Conservation (phyloP, 2,329 filamentous ascomycete genomes). For the Lachnellula cervina region DNA sequence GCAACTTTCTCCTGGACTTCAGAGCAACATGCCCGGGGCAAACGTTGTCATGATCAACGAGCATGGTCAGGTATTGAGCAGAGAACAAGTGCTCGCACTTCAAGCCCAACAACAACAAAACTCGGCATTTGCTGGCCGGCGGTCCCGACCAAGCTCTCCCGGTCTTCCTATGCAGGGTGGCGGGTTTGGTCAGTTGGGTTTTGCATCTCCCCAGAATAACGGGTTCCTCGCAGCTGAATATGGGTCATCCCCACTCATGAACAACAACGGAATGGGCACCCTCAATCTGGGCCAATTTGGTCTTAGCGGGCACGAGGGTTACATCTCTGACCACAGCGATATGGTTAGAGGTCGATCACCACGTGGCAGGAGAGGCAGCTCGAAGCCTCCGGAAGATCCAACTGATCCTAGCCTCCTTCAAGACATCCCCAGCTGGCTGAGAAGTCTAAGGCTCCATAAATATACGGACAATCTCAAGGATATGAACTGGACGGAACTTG, state of each 20-base stretch:
- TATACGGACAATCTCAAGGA: constrained; percentile 98
- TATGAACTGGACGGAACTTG: constrained; percentile 89
- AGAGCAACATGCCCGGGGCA: constrained; percentile 59
- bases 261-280: constrained; percentile 64
- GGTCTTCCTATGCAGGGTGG: constrained; percentile 75
- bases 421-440: constrained; percentile 93
- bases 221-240: constrained; percentile 91
- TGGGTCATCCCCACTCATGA: constrained; percentile 63
- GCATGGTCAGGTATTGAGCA: constrained; percentile 78
- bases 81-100: constrained; percentile 78
- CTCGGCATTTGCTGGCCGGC: constrained; percentile 57
- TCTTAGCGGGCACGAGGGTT: constrained; percentile 69
- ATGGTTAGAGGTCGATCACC: constrained; percentile 87
- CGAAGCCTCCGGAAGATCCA: constrained; percentile 95
- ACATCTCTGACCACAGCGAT: constrained; percentile 90
- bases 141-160: constrained; percentile 86
- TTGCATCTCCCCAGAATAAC: constrained; percentile 88
- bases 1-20: constrained; percentile 62
- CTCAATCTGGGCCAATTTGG: constrained; percentile 71
- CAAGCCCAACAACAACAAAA: constrained; percentile 60
- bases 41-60: constrained; percentile 95
- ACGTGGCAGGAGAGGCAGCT: constrained; percentile 85
- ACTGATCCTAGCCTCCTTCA: constrained; percentile 86
- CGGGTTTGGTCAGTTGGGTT: constrained; percentile 60
- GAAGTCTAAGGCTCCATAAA: constrained; percentile 92